phyloP scores from a whole-genome alignment of 805 yeast species.

The Spathaspora sp. region DNA sequence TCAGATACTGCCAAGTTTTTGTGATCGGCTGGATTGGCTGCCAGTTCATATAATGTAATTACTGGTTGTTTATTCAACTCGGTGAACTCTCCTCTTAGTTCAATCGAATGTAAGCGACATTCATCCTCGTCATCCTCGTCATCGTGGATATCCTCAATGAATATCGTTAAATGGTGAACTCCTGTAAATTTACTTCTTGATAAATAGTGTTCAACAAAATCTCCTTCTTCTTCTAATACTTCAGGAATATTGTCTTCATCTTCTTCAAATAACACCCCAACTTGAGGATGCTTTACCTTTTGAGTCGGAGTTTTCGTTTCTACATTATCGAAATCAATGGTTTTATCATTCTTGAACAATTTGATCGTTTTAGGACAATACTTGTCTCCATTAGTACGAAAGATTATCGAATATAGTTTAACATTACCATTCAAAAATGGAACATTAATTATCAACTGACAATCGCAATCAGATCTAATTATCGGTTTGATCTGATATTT shows the following conservation, averaged over 20 bases:
- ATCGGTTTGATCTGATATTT: slow-evolving; percentile 46
- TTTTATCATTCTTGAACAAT: slow-evolving; percentile 65
- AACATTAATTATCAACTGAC: slow-evolving; percentile 69
- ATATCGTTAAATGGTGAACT: slow-evolving; percentile 62
- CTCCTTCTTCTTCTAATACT: slow-evolving; percentile 29
- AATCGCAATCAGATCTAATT: slow-evolving; percentile 72
- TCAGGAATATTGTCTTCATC: slow-evolving; percentile 38
- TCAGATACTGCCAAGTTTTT: slow-evolving; percentile 19
- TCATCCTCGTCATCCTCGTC: slow-evolving; percentile 48
- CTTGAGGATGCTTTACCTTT: slow-evolving; percentile 58
- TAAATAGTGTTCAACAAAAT: slow-evolving; percentile 76
- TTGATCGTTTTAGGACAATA: slow-evolving; percentile 69
- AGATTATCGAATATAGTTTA: slow-evolving; percentile 66
- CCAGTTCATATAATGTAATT: slow-evolving; percentile 77
- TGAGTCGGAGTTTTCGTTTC: slow-evolving; percentile 46
- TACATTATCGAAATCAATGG: slow-evolving; percentile 70
- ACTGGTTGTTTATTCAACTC: slow-evolving; percentile 65
- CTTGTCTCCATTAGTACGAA: slow-evolving; percentile 60
- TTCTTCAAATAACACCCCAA: slow-evolving; percentile 45
- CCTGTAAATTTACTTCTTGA: slow-evolving; percentile 76
- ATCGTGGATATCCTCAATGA: slow-evolving; percentile 56
- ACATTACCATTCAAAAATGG: slow-evolving; percentile 74
- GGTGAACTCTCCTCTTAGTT: slow-evolving; percentile 70
- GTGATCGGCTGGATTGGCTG: slow-evolving; percentile 92
- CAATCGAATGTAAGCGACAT: slow-evolving; percentile 63